Base-by-base conservation (phyloP, 148 eudicot species). In the Chenopodium album region DNA sequence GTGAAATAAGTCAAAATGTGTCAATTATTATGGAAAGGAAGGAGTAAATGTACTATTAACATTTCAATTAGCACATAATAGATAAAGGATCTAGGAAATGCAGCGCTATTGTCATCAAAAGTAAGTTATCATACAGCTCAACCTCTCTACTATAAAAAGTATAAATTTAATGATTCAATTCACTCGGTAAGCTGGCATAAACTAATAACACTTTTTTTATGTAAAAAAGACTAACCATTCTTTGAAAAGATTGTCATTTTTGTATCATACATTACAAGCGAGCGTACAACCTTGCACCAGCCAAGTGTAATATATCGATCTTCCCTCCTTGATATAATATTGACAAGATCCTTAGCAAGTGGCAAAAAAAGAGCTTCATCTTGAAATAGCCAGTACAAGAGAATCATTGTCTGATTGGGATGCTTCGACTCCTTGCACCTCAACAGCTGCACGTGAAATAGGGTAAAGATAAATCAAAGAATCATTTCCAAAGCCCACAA, bases 311-410 rank as follows among this genome's bases (percentile, higher is more conserved):
- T 86, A 83, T 87, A 87, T 63, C 47, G 94, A 78, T 93, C 98
- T 65, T 91, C 93, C 81, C 88, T 94, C 75, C 91, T 89, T 32
- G 67, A 80, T 31, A 91, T 68, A 81, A 91, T 86, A 67, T 78
- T 75, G n/a, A 83, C 87, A 62, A 94, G 82, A 81, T 87, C 82
- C 62, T 85, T 85, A 64, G 88, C 86, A 71, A 92, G 81, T 52
- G 86, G 89, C 75, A 80, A 48, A 76, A 94, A 90, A 64, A 89
- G 81, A 76, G 87, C 68, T 73, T 90, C 88, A 76, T 94, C 98
- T 89, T 89, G 90, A 83, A 89, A 92, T 28, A 94, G 88, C 98
- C 98, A 94, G 82, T 92, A 89, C 68, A 92, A 78, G 60, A 92
- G 91, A 83, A 90, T 83, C 88, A 92, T 62, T 54, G 90, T 85